Evolutionary conservation across 148 eudicot genomes (phyloP).

Genomic region (Fallopia convolvulus): DNA sequence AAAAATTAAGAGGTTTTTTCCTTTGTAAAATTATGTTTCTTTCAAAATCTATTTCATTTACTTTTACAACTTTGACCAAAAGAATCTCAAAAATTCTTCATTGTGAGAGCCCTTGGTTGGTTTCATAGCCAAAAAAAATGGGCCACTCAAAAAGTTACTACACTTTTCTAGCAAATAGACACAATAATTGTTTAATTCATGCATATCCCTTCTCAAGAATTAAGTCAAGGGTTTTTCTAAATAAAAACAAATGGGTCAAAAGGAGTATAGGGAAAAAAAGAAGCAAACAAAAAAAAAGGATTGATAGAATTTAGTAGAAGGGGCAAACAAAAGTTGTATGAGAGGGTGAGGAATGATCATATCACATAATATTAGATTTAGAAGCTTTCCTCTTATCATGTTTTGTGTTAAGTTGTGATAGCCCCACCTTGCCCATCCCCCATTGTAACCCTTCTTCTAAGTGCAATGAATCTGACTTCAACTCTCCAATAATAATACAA

Average conservation of each 20-base stretch:
- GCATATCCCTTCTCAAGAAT: slow-evolving; percentile 5
- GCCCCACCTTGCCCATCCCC: slow-evolving; percentile 42
- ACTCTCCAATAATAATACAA: slow-evolving; percentile 6
- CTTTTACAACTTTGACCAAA: no score
- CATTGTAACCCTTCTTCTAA: slow-evolving; percentile 11
- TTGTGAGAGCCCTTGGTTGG: no score
- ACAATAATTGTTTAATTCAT: neutral
- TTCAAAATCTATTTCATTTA: no score
- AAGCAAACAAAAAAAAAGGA: neutral
- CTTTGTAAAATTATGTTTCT: no score
- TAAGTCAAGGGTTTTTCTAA: neutral
- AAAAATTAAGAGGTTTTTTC: no score
- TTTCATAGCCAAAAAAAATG: neutral
- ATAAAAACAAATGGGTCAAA: neutral
- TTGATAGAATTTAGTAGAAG: neutral
- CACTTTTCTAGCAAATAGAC: neutral
- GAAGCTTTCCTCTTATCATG: slow-evolving; percentile 6
- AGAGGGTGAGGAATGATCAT: neutral
- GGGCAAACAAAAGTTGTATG: neutral
- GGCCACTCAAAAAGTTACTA: neutral
- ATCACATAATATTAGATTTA: neutral
- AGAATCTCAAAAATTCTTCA: no score
- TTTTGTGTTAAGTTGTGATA: slow-evolving; percentile 5
- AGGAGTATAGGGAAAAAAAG: neutral
- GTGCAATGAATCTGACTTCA: slow-evolving; percentile 41